These are phyloP conservation scores for Cladosporium sphaerospermum DNA, from an alignment of 2,329 filamentous ascomycete genomes.

Conservation along the genomic window DNA sequence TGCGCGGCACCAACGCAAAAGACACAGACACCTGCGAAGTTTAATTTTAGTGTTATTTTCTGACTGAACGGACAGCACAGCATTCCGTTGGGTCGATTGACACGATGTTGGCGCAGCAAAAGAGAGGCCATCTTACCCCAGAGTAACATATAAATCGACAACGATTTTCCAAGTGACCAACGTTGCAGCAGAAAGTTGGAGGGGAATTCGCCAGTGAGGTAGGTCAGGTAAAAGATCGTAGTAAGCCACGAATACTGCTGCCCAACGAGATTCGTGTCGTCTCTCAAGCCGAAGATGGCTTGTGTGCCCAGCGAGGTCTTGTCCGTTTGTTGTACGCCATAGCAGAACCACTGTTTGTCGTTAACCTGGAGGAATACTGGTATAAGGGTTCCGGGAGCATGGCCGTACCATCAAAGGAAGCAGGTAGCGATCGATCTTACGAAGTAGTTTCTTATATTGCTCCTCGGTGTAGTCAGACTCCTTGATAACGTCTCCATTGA, in stretches of 20 bases:
- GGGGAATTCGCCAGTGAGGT: slow-evolving; percentile 33
- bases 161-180: slow-evolving; percentile 30
- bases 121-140: slow-evolving; percentile 18
- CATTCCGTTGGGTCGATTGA: background rate
- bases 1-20: slow-evolving; percentile 27
- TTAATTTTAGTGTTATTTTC: no score
- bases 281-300: slow-evolving; percentile 48
- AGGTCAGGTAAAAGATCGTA: slow-evolving; percentile 40
- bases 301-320: slow-evolving; percentile 35
- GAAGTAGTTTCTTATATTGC: slow-evolving; percentile 23
- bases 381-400: background rate
- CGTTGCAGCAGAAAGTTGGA: slow-evolving; percentile 32
- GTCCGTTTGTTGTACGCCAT: slow-evolving; percentile 46
- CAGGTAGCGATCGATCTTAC: slow-evolving; percentile 42
- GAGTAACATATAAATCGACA: slow-evolving; percentile 32
- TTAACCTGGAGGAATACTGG: background rate
- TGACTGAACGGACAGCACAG: no score
- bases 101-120: background rate
- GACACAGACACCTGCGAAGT: slow-evolving; percentile 17
- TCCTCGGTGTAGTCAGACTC: slow-evolving; percentile 24
- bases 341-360: slow-evolving; percentile 35
- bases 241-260: slow-evolving; percentile 38
- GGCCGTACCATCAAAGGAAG: slow-evolving; percentile 37
- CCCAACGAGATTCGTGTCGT: slow-evolving; percentile 34
- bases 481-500: slow-evolving; percentile 15